Conservation (phyloP, 352 stramenopile species). For the Blastocystis sp. region DNA sequence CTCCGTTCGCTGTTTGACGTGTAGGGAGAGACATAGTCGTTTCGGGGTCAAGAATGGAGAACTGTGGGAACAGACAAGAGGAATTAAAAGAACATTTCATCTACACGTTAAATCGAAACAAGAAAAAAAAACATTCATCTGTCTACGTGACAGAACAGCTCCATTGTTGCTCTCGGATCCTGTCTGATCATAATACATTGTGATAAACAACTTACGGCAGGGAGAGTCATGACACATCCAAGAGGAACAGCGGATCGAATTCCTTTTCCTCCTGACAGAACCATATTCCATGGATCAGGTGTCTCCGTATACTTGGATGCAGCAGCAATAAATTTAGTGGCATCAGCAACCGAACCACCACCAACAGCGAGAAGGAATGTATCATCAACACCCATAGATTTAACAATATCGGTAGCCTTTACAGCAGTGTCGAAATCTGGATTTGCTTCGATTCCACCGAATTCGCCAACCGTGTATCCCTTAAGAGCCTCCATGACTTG, state of each 20-base stretch:
- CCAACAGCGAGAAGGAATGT: conserved; percentile 56
- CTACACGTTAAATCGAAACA: neutral
- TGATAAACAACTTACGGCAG: neutral
- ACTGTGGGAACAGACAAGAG: conserved; percentile 42
- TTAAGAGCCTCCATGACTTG: conserved; percentile 57
- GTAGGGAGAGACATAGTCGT: conserved; percentile 60
- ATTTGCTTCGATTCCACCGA: conserved; percentile 66
- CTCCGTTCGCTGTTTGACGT: conserved; percentile 56
- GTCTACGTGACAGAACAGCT: conserved; percentile 41
- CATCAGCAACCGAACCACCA: conserved; percentile 60
- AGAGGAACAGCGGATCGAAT: conserved; percentile 56
- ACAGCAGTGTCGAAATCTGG: conserved; percentile 62
- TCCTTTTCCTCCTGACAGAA: conserved; percentile 36
- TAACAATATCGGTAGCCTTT: conserved; percentile 62
- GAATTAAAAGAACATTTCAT: conserved; percentile 40
- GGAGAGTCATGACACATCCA: conserved; percentile 59
- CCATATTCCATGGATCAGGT: conserved; percentile 50
- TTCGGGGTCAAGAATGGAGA: conserved; percentile 65
- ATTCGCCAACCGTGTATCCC: conserved; percentile 35
- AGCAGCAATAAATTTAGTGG: conserved; percentile 65
- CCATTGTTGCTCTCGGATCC: conserved; percentile 65
- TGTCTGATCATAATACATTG: neutral
- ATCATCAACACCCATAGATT: conserved; percentile 36
- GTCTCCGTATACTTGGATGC: conserved; percentile 55
- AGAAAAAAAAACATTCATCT: neutral